phyloP scores from a whole-genome alignment of 441 rosid genomes.

The Brassica hybrid region DNA sequence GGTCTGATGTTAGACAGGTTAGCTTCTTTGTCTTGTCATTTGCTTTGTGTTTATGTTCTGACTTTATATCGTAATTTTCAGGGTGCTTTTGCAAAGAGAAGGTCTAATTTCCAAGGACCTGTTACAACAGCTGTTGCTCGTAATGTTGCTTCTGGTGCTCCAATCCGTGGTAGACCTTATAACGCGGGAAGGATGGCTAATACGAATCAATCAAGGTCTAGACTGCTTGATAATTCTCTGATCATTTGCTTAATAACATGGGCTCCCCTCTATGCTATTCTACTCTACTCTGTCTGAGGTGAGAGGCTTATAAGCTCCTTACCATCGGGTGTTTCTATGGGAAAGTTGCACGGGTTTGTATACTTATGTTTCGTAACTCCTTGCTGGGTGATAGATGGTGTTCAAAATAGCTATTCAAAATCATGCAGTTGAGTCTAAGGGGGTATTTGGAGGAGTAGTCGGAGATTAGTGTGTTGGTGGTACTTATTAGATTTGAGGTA shows the following conservation, averaged over 20 bases:
- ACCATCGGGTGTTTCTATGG: neutral
- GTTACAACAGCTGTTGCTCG: too few species aligned
- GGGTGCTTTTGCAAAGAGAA: too few species aligned
- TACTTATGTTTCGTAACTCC: neutral
- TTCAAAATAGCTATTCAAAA: neutral
- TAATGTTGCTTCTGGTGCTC: too few species aligned
- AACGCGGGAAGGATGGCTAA: too few species aligned
- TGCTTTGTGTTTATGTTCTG: too few species aligned
- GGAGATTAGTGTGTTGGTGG: neutral
- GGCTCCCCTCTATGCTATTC: constrained; percentile 1
- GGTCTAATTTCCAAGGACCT: too few species aligned
- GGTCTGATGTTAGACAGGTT: too few species aligned
- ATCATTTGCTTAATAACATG: neutral
- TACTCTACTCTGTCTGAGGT: neutral
- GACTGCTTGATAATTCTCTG: constrained; percentile 9
- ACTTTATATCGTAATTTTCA: too few species aligned
- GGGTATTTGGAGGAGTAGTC: neutral
- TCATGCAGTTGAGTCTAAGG: neutral
- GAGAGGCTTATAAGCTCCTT: constrained; percentile 12
- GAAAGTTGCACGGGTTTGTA: neutral
- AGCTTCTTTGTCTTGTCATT: too few species aligned
- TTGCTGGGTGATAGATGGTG: constrained; percentile 4
- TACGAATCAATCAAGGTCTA: constrained; percentile 55
- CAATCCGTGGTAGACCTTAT: too few species aligned
- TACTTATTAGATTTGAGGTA: neutral